phyloP scores from a whole-genome alignment of 192 early-diverging fungal species.

The Obelidium mucronatum region DNA sequence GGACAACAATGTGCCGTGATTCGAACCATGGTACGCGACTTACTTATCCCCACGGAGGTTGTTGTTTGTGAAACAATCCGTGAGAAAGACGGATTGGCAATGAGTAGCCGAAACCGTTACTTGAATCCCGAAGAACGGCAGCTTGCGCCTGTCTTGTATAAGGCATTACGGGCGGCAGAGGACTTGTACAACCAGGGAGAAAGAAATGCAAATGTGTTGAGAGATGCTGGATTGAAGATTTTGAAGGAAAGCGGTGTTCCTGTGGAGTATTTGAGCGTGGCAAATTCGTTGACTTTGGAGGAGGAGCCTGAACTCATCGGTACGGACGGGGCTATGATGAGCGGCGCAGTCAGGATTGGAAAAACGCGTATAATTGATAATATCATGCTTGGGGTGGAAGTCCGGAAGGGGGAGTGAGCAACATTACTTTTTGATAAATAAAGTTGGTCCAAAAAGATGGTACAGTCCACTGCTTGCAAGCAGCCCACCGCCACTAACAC shows the following conservation, averaged over 20 bases:
- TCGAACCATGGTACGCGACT: conserved; percentile 80
- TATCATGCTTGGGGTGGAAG: conserved; percentile 71
- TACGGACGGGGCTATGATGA: conserved; percentile 72
- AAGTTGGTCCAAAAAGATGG: too few relatives aligned
- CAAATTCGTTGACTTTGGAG: conserved; percentile 69
- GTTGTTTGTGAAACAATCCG: conserved; percentile 77
- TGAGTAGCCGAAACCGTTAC: conserved; percentile 91
- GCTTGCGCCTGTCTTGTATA: conserved; percentile 76
- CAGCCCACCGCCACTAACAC: not conserved
- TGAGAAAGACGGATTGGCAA: conserved; percentile 84
- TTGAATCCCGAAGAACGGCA: conserved; percentile 73
- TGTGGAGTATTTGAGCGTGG: conserved; percentile 88
- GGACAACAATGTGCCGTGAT: conserved; percentile 79
- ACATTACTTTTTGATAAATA: too few relatives aligned
- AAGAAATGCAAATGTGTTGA: conserved; percentile 44
- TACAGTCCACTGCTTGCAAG: too few relatives aligned
- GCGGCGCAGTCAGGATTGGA: conserved; percentile 85
- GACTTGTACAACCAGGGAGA: conserved; percentile 52
- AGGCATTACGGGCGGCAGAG: conserved; percentile 65
- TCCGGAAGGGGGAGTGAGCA: too few relatives aligned
- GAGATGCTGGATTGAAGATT: conserved; percentile 50
- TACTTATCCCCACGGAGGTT: conserved; percentile 79
- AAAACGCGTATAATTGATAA: conserved; percentile 95
- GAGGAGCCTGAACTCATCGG: conserved; percentile 63
- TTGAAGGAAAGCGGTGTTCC: conserved; percentile 60